Base-by-base conservation (phyloP, 345 rosid species). In the Fremontodendron californicum region DNA sequence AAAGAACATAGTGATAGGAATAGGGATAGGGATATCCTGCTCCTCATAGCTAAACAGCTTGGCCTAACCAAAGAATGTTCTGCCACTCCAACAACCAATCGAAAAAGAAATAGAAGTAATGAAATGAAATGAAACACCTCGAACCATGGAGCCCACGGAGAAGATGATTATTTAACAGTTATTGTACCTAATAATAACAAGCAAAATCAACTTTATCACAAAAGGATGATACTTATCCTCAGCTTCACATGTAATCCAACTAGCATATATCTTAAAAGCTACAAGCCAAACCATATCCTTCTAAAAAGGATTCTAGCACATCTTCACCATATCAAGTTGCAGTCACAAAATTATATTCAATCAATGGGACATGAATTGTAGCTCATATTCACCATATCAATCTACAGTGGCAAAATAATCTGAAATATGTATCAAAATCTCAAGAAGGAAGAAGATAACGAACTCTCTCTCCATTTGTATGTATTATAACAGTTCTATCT, bases 81-180 rank as follows among this genome's bases (percentile, higher is more conserved):
- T 16, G 7, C 52, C 6, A 5, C 52, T 48, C 6, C n/a, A 4
- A 6, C 19, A 48, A 18, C 0, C 21, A 18, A 18, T 51, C 21
- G 2, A 3, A 37, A 39, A 19, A 61, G 0, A 0, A 19, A n/a
- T n/a, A n/a, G n/a, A n/a, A n/a, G n/a, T n/a, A n/a, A n/a, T n/a
- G n/a, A n/a, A n/a, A n/a, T n/a, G 58, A 52, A 19, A 19, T 39
- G 48, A 4, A 21, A 33, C 42, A 35, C 16, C 15, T 10, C 16
- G 23, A 68, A 46, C 73, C 35, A 69, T 35, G 73, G 73, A 29
- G 73, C 40, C 73, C 55, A 48, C 74, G 27, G 25, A 46, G 58
- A 9, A 43, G 21, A 71, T 18, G 42, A 46, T 16, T 71, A 71
- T 71, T 16, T 29, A 71, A 7, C 21, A 18, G 69, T 35, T 27